Conservation (phyloP, 148 eudicot genomes). For the Amaranthus hypochondriacus region DNA sequence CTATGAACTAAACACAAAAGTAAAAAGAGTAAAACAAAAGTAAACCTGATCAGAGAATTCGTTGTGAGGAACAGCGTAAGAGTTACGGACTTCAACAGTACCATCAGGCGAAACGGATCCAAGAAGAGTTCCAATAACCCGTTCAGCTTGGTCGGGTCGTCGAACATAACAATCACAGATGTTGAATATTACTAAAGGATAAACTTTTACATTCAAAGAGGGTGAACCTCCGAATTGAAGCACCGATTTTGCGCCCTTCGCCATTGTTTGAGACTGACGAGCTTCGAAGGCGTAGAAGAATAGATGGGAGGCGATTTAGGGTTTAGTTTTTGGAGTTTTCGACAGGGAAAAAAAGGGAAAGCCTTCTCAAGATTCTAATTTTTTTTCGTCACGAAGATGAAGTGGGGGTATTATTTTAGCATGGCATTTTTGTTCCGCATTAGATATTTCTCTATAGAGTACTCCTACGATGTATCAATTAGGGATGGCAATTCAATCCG, state of each 20-base stretch:
- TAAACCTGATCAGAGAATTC: constrained; percentile 86
- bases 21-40: not conserved
- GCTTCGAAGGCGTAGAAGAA: not conserved
- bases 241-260: constrained; percentile 47
- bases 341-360: too few species aligned
- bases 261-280: constrained; percentile 27
- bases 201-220: constrained; percentile 59
- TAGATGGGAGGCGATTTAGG: too few species aligned
- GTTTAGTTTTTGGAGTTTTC: too few species aligned
- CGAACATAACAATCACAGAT: constrained; percentile 83
- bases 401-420: too few species aligned
- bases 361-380: too few species aligned
- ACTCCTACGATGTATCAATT: too few species aligned
- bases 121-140: constrained; percentile 88
- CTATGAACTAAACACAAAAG: too few species aligned
- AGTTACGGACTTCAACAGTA: constrained; percentile 79
- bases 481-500: too few species aligned
- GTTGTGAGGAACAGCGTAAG: constrained; percentile 88
- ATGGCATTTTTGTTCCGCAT: too few species aligned
- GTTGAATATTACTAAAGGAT: constrained; percentile 86
- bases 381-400: too few species aligned
- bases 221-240: constrained; percentile 48
- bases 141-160: constrained; percentile 87
- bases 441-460: too few species aligned
- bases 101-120: constrained; percentile 84